These are phyloP conservation scores for Desmodesmus armatus DNA, from an alignment of 139 green algal species.

Conservation along the genomic window DNA sequence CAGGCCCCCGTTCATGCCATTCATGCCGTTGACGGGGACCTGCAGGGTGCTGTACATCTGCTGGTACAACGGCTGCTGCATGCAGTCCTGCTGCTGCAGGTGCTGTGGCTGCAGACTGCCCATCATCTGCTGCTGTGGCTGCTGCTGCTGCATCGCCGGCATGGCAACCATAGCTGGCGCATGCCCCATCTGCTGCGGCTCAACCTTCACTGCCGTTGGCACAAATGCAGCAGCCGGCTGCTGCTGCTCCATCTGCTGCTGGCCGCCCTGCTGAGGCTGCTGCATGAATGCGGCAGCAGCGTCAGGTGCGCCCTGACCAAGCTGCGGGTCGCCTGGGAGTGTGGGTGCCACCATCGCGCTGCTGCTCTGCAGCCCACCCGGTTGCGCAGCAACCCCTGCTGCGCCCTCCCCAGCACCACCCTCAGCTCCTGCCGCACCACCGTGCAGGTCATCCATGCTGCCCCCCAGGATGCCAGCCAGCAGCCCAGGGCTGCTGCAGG, in stretches of 20 bases:
- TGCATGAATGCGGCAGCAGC: not conserved
- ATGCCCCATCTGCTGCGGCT: no score
- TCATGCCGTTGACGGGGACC: not conserved
- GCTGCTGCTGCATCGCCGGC: not conserved
- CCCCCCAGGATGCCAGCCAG: conserved; percentile 9
- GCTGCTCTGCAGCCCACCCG: not conserved
- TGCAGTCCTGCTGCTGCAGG: not conserved
- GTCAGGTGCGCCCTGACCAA: not conserved
- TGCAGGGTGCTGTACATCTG: no score
- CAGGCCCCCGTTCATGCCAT: not conserved
- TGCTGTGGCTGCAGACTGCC: not conserved
- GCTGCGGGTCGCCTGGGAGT: not conserved
- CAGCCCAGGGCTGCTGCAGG: conserved; percentile 24
- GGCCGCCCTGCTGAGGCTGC: not conserved
- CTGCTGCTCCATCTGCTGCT: not conserved
- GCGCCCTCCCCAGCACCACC: not conserved
- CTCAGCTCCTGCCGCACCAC: conserved; percentile 29
- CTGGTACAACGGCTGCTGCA: conserved; percentile 4
- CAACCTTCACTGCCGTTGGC: not conserved
- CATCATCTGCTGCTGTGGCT: not conserved
- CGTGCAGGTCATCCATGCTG: conserved; percentile 19
- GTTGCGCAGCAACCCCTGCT: not conserved
- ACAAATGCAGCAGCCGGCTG: not conserved
- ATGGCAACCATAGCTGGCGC: no score
- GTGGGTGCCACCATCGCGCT: not conserved